Evolutionary conservation across 352 stramenopile species (phyloP).

Genomic region (Thraustochytrium striatum): DNA sequence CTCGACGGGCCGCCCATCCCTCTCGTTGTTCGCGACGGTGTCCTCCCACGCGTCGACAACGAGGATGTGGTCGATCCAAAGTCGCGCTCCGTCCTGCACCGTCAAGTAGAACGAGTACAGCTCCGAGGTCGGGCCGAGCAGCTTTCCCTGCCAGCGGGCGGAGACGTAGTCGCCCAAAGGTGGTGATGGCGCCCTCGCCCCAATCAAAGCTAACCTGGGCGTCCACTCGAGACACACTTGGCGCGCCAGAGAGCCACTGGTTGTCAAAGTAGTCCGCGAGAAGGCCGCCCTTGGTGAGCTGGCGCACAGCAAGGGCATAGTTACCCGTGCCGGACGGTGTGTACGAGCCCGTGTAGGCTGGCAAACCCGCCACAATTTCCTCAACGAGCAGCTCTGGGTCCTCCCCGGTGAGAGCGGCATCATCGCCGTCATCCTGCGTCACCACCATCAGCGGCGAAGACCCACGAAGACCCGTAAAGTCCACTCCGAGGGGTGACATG

Average conservation of each 20-base stretch:
- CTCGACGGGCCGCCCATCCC: constrained; percentile 55
- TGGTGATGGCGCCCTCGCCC: constrained; percentile 80
- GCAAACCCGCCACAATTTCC: constrained; percentile 82
- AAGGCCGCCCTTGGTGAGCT: constrained; percentile 82
- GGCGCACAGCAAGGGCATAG: constrained; percentile 81
- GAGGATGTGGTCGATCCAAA: constrained; percentile 87
- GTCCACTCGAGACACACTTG: constrained; percentile 79
- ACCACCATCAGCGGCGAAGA: not conserved
- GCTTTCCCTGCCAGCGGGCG: constrained; percentile 87
- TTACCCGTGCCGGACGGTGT: constrained; percentile 64
- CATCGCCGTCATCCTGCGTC: not conserved
- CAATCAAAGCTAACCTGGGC: constrained; percentile 75
- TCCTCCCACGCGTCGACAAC: constrained; percentile 84
- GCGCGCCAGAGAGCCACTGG: constrained; percentile 85
- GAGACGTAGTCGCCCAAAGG: constrained; percentile 90
- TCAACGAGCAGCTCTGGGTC: constrained; percentile 63
- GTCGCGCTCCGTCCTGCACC: constrained; percentile 81
- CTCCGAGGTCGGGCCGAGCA: constrained; percentile 70
- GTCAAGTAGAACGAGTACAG: constrained; percentile 84
- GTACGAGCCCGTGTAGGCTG: constrained; percentile 85
- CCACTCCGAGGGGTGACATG: not conserved
- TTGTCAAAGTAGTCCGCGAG: constrained; percentile 89
- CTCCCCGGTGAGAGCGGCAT: constrained; percentile 26
- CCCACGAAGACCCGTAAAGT: not conserved
- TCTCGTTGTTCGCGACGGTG: constrained; percentile 33